Base-by-base conservation (phyloP, 768 basidiomycete species). In the Holtermanniella nyarrowii region DNA sequence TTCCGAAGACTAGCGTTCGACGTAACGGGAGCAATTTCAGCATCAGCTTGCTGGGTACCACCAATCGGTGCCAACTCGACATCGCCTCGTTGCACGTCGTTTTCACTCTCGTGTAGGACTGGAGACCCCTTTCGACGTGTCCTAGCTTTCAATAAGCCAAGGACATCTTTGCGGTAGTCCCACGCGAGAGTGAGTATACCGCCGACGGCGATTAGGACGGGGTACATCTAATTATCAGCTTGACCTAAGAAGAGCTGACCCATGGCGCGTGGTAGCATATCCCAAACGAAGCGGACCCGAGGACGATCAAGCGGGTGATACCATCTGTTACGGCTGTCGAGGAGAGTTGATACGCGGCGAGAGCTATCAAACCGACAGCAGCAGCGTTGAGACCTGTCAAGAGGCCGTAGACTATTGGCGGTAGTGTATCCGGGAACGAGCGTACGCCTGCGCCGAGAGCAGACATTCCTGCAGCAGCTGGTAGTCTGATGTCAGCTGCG, bases 331-430 rank as follows among this genome's bases (percentile, higher is more conserved):
- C 74, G 26, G 77, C 73, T 26, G 74, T 75, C 11, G 72, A 61
- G 1, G 75, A 62, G 14, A 79, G 75, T 53, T 78, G 76, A 23
- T 75, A 71, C 1, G 77, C 79, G 3, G 79, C 77, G 16, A 80
- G 70, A 1, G 77, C 76, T 48, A 80, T 77, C 7, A 80, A 62
- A 0, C 79, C 79, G 3, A 80, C 79, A 0, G 77, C 77, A 3
- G 78, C 74, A 1, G 78, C 76, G 56, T 81, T 80, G 18, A 81
- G 60, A 2, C 79, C 79, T 0, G 77, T 76, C 7, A 81, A 70
- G 11, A 79, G 65, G 16, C 76, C 76, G 49, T 77, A 76, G n/a
- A 75, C 78, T 20, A 75, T 70, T 2, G 61, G 59, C 2, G 79
- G 79, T 1, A 80, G 74, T 1, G 56, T 65, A 22, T 72, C 68